Conservation (phyloP, 352 stramenopile genomes). For the Pythium phragmiticola region DNA sequence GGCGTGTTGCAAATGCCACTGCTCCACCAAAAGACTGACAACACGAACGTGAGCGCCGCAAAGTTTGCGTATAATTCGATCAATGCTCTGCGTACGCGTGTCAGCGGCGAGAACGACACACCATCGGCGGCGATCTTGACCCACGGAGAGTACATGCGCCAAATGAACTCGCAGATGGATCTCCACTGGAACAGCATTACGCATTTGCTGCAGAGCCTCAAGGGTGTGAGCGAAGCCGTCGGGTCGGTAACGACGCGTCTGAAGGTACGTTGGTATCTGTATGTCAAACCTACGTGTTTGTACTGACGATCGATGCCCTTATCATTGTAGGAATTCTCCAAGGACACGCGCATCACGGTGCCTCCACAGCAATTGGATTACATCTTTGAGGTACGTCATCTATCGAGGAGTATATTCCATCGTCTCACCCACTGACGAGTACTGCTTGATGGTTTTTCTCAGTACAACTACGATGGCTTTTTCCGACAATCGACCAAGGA, state of each 20-base stretch:
- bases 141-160: conserved; percentile 87
- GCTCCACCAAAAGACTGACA: conserved; percentile 65
- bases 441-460: conserved; percentile 15
- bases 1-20: conserved; percentile 77
- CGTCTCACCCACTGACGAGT: background rate
- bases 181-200: conserved; percentile 87
- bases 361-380: conserved; percentile 82
- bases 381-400: conserved; percentile 79
- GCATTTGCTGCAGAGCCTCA: conserved; percentile 77
- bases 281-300: background rate
- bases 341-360: conserved; percentile 65
- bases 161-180: conserved; percentile 81
- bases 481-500: conserved; percentile 79
- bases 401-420: background rate
- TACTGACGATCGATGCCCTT: background rate
- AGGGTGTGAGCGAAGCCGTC: conserved; percentile 67
- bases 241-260: conserved; percentile 60
- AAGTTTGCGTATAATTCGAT: conserved; percentile 83
- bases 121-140: conserved; percentile 73
- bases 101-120: conserved; percentile 47
- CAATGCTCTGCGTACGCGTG: conserved; percentile 69
- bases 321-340: conserved; percentile 57
- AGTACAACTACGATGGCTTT: conserved; percentile 87
- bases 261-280: conserved; percentile 37
- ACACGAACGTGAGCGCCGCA: conserved; percentile 63